Evolutionary conservation across 2,329 filamentous ascomycete genomes (phyloP).

Genomic region (Xylaria digitata): DNA sequence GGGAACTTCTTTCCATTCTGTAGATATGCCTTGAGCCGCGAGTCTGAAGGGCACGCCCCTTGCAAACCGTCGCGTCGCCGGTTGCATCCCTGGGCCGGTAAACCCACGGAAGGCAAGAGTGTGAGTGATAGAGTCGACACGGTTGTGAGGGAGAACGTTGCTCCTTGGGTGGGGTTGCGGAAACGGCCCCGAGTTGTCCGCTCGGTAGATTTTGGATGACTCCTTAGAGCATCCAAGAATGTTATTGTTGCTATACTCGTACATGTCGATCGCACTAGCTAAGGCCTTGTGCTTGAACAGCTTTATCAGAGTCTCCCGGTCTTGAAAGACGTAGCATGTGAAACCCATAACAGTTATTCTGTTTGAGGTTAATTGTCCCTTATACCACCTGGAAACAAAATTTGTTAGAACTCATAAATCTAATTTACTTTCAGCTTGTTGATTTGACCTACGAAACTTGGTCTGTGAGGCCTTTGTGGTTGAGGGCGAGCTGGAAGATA

Average conservation of each 20-base stretch:
- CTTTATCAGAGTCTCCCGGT: slow-evolving; percentile 36
- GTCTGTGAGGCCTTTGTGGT: slow-evolving; percentile 31
- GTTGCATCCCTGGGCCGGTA: slow-evolving; percentile 37
- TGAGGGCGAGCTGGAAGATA: slow-evolving; percentile 25
- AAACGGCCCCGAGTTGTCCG: slow-evolving; percentile 39
- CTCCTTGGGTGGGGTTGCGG: slow-evolving; percentile 34
- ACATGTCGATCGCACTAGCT: slow-evolving; percentile 37
- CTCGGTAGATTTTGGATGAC: slow-evolving; percentile 32
- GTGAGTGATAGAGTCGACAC: slow-evolving; percentile 39
- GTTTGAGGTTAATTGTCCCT: slow-evolving; percentile 33
- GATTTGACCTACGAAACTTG: slow-evolving; percentile 31
- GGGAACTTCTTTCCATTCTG: slow-evolving; percentile 33
- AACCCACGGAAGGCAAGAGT: slow-evolving; percentile 30
- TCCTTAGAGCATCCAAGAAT: slow-evolving; percentile 36
- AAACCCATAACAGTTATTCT: slow-evolving; percentile 35
- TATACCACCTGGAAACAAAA: slow-evolving; percentile 31
- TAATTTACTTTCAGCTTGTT: neutral
- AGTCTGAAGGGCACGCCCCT: slow-evolving; percentile 26
- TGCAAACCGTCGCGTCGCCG: slow-evolving; percentile 30
- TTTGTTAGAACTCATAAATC: slow-evolving; percentile 2
- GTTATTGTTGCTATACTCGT: slow-evolving; percentile 33
- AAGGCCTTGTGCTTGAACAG: slow-evolving; percentile 34
- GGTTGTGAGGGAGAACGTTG: slow-evolving; percentile 33
- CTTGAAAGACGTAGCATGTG: slow-evolving; percentile 38
- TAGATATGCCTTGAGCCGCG: slow-evolving; percentile 24